Evolutionary conservation across 73 alveolate genomes (phyloP), one percentile per base, ranked within the genome.

Genomic region (Paramecium caudatum): DNA sequence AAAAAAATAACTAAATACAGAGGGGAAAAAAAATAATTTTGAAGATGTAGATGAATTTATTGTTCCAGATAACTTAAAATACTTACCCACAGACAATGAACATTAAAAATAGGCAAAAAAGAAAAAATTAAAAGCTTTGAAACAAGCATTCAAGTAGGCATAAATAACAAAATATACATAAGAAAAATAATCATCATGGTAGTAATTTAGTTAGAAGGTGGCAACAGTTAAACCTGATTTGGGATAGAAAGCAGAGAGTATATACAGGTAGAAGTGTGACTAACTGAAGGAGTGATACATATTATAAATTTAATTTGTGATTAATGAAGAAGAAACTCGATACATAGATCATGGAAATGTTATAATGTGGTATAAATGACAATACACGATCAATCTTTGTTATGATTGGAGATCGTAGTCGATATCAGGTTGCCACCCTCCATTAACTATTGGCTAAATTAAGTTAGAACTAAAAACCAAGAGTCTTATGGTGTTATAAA

Each of bases 341-440:
- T 45, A 21, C 62, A 15, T 13, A 74, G 43, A 74, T 74, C 1
- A 39, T 41, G 55, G 39, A 25, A 2, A 30, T 74, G 9, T 23
- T 74, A 21, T 13, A 74, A 43, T 19, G 41, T 19, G 62, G 69
- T 3, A 45, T 74, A 23, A 74, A 74, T 74, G 55, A 37, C 19
- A 45, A 74, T 27, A 41, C 6, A 39, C 43, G 88, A 36, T 74
- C 88, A 16, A 41, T 86, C 85, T 86, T 86, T 78, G 84, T 86
- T 15, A 63, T 86, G 48, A 78, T 86, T 19, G 93, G 93, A 34
- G 93, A 86, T 63, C 61, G 81, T 34, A 78, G 93, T 8, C 12
- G 98, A 63, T 98, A 98, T 92, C 98, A 98, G 96, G 99, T 98
- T 47, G 99, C 98, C 41, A 98, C 98, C 91, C 88, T 98, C 80